Percentiles rank a stretch among this genome's conserved stretches.
Evolutionary conservation across 306 rosid species (phyloP).

Genomic region (Alnus glutinosa): DNA sequence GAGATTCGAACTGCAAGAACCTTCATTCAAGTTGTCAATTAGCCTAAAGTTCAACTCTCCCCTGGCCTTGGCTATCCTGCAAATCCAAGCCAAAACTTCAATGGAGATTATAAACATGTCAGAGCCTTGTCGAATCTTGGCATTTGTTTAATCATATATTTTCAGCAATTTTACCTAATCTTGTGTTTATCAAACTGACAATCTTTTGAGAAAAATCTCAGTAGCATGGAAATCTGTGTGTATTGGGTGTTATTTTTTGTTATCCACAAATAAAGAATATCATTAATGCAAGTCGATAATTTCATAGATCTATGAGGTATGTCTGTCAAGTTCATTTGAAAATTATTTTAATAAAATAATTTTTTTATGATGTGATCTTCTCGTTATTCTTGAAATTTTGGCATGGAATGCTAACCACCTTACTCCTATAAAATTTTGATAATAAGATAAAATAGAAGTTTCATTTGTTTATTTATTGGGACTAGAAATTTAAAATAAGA

Average conservation of each 20-base stretch:
- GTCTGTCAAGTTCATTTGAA: conserved; percentile 66
- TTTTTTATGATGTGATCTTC: conserved; percentile 18
- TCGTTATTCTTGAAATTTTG: conserved; percentile 31
- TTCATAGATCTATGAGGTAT: conserved; percentile 61
- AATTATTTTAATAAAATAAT: not conserved
- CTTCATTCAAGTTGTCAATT: not conserved
- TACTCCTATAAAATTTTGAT: conserved; percentile 39
- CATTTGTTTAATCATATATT: conserved; percentile 17
- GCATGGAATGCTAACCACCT: conserved; percentile 42
- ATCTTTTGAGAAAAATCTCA: conserved; percentile 35
- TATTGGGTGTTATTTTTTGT: conserved; percentile 37
- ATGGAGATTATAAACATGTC: conserved; percentile 4
- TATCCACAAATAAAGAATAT: conserved; percentile 43
- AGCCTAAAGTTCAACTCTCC: conserved; percentile 3
- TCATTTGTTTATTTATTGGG: conserved; percentile 66
- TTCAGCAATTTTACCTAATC: conserved; percentile 31
- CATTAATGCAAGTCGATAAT: conserved; percentile 27
- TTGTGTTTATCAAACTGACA: conserved; percentile 34
- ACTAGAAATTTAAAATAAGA: conserved; percentile 33
- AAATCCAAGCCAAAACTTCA: not conserved
- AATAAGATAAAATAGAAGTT: conserved; percentile 81
- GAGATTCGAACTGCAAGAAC: conserved; percentile 10
- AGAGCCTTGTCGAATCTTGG: conserved; percentile 5
- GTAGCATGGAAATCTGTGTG: conserved; percentile 35
- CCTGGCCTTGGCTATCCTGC: not conserved